Base-by-base conservation (phyloP, 2,329 filamentous ascomycete species). In the Penicillium sp. region DNA sequence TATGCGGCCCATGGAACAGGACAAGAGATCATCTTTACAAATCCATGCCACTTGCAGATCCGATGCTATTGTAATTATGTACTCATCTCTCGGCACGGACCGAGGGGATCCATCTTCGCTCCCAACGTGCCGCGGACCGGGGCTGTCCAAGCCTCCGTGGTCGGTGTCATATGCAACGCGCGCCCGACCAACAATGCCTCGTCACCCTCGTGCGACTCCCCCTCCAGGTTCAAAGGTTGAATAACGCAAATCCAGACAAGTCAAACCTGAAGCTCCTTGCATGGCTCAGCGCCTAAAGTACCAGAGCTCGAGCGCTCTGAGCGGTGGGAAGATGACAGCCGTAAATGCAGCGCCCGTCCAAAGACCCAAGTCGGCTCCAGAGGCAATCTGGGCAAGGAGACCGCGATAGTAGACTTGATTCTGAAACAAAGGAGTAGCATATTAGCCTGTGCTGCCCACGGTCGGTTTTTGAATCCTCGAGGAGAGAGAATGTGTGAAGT, bases 401-500 rank as follows among this genome's bases (percentile, higher is more conserved):
- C 77, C 77, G 11, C 67, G 67, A 57, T 75, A 79, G 62, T 75
- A 79, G 14, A 69, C 64, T 71, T 79, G 76, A 38, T 73, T 63
- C 74, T 75, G 39, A 31, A 28, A 48, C 12, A 28, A 5, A 28
- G 2, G 47, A 17, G 5, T 39, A 31, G 39, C 11, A n/a, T 17
- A 10, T n/a, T 15, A n/a, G 39, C 6, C 25, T 5, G 25, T 28
- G 25, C 25, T 28, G 5, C 39, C 17, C 15, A 20, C 17, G 17
- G 8, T 10, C 17, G 17, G 8, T 10, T 7, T 7, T 22, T 5
- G 2, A 47, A 45, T 5, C 37, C 1, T 6, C 47, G 20, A 14
- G n/a, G 17, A 41, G 15, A 45, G 1, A 49, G 5, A 12, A 35
- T 45, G 15, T 22, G 22, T 22, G 22, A 22, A 2, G 22, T 22